Base-by-base conservation (phyloP, 208 protist species). In the Leishmania guyanensis region DNA sequence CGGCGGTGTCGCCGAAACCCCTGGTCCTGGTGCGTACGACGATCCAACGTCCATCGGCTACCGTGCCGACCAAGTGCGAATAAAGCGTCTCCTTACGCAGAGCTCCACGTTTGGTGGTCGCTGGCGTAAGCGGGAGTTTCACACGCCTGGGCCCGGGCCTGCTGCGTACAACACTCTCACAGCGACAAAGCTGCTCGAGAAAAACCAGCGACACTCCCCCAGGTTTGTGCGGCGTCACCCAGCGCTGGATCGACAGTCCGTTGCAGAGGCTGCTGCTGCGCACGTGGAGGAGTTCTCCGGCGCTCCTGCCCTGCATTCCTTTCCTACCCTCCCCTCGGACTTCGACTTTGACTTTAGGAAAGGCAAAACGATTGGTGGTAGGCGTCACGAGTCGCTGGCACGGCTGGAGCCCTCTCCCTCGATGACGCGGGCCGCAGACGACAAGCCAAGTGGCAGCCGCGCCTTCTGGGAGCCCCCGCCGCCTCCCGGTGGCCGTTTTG, bases 311-410 rank as follows among this genome's bases (percentile, higher is more conserved):
- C 50, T 65, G 51, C 84, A 70, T 66, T 17, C 56, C n/a, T 68
- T 69, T 58, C 53, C 78, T 43, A 68, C 72, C 20, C 86, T 97
- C 5, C 93, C 93, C 6, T 97, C 93, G 26, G 93, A 97, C 71
- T 97, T 97, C 84, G 90, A 94, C 80, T 91, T 90, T 76, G 79
- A 94, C 79, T 93, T 86, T 81, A 84, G 75, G 65, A 97, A 95
- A 78, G 93, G 93, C 48, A 89, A 92, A 62, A 85, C 88, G 22
- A 91, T 97, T 75, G 64, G 86, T 58, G 81, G 82, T 53, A 85
- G 84, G 76, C 85, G 77, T 76, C 77, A 82, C 76, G 73, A 78
- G 50, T 46, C 43, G 5, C 70, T 62, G 3, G 75, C 39, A 78
- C 69, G 58, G 50, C 62, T 36, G n/a, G 72, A 62, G 0, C 62